Evolutionary conservation across 2,329 filamentous ascomycete species (phyloP), one percentile per base, ranked within the genome.

Genomic region (Beauveria caledonica): DNA sequence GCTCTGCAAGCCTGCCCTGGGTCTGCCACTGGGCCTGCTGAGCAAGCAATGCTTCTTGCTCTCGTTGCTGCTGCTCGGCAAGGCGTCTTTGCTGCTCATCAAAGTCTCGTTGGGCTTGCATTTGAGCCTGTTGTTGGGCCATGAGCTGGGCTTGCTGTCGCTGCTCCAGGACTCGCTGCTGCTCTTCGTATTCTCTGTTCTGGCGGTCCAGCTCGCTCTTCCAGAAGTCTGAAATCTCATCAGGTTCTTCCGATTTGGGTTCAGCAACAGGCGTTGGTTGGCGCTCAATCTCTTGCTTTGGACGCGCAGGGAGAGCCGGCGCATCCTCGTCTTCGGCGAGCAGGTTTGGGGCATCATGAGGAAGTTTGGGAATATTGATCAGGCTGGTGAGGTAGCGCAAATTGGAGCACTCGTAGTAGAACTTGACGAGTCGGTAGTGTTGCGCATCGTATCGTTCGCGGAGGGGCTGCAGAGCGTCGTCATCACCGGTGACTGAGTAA

Each of bases 361-460:
- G 92, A 55, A 99, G 83, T 73, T 97, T 97, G 1, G 94, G 94
- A 7, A 99, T 91, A 1, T 91, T 96, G 70, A 99, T 97, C 56
- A 99, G 80, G 69, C 92, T 96, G 15, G 94, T 99, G 53, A 99
- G 82, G 72, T 99, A 99, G 67, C 94, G 88, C 60, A 99, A 81
- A 73, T 97, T 99, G 11, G 94, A 97, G 76, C 94, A 99, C 76
- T 99, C 94, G 75, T 97, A 97, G 77, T 99, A 99, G 76, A 97
- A 99, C 70, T 95, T 94, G 71, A 96, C 89, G 17, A 99, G 83
- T 19, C 94, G 89, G 78, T 97, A 93, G 74, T 99, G 94, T 70
- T 97, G 94, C 15, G 94, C 92, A 72, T 97, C 89, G 72, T 97
- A 99, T 69, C 93, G 84, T 63, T 87, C 85, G 61, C 93, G 87